Conservation (phyloP, 768 basidiomycete genomes). For the Russula ochroleuca region DNA sequence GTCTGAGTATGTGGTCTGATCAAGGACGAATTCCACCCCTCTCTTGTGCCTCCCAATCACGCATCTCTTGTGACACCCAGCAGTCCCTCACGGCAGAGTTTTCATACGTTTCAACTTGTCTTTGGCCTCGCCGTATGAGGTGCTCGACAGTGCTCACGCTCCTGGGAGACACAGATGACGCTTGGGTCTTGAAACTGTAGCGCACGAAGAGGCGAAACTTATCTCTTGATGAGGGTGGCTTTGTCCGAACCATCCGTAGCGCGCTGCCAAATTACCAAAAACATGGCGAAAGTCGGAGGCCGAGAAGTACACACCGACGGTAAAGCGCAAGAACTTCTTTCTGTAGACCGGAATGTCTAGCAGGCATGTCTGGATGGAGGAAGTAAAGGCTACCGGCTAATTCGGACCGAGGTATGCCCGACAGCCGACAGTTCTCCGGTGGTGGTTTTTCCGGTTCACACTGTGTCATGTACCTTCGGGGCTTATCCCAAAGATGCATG, state of each 20-base stretch:
- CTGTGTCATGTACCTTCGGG: slow-evolving; percentile 8
- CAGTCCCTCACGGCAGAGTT: slow-evolving; percentile 64
- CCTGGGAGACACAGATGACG: slow-evolving; percentile 55
- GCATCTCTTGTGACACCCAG: slow-evolving; percentile 68
- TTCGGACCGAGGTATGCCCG: slow-evolving; percentile 5
- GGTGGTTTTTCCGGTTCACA: not conserved
- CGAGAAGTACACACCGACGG: slow-evolving; percentile 43
- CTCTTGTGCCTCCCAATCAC: slow-evolving; percentile 50
- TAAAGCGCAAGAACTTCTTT: slow-evolving; percentile 50
- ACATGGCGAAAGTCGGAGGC: not conserved
- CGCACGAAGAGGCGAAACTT: slow-evolving; percentile 68
- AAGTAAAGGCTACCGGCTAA: too few species aligned
- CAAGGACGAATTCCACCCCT: slow-evolving; percentile 9
- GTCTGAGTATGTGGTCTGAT: slow-evolving; percentile 1
- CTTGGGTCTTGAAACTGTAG: slow-evolving; percentile 64
- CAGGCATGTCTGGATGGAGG: too few species aligned
- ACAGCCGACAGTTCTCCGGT: not conserved
- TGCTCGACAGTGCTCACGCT: slow-evolving; percentile 71
- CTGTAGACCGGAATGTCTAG: slow-evolving; percentile 46
- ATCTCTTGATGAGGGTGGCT: slow-evolving; percentile 54
- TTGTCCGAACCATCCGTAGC: slow-evolving; percentile 66
- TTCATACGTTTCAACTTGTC: slow-evolving; percentile 70
- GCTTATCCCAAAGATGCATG: slow-evolving; percentile 7
- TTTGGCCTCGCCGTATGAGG: slow-evolving; percentile 60
- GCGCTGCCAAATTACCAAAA: slow-evolving; percentile 44